Percentiles rank a stretch among this genome's conserved stretches.
Evolutionary conservation across 805 yeast species (phyloP).

Genomic region (Blastobotrys americana): DNA sequence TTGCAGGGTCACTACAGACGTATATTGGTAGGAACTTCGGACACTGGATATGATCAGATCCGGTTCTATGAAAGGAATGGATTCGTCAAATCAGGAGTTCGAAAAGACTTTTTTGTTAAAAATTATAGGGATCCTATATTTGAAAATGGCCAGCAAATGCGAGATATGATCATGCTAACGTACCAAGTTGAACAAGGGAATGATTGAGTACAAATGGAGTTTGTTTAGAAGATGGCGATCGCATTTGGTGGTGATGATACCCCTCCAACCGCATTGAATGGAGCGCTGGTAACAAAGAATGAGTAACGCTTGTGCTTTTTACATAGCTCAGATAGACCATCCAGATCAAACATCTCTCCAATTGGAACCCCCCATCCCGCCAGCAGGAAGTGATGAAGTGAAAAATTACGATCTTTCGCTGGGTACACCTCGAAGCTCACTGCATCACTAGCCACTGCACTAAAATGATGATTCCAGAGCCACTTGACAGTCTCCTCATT

Average conservation of each 20-base stretch:
- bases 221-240: slow-evolving; percentile 32
- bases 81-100: slow-evolving; percentile 1
- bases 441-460: slow-evolving; percentile 28
- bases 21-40: slow-evolving; percentile 1
- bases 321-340: slow-evolving; percentile 26
- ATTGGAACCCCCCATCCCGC: slow-evolving; percentile 34
- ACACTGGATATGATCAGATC: slow-evolving; percentile 5
- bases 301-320: slow-evolving; percentile 23
- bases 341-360: slow-evolving; percentile 32
- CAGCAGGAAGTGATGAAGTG: slow-evolving; percentile 16
- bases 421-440: slow-evolving; percentile 27
- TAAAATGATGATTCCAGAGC: slow-evolving; percentile 27
- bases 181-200: not conserved
- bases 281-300: slow-evolving; percentile 31
- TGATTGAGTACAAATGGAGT: not conserved
- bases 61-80: slow-evolving; percentile 4
- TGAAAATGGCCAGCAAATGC: slow-evolving; percentile 5
- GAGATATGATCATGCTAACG: slow-evolving; percentile 4
- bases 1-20: not conserved
- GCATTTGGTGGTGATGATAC: slow-evolving; percentile 39
- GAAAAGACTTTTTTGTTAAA: not conserved
- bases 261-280: slow-evolving; percentile 32
- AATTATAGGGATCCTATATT: slow-evolving; percentile 2
- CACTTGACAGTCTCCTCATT: slow-evolving; percentile 24
- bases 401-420: slow-evolving; percentile 6